Conservation (phyloP, 148 eudicot species). For the Rhododendron griersonianum region DNA sequence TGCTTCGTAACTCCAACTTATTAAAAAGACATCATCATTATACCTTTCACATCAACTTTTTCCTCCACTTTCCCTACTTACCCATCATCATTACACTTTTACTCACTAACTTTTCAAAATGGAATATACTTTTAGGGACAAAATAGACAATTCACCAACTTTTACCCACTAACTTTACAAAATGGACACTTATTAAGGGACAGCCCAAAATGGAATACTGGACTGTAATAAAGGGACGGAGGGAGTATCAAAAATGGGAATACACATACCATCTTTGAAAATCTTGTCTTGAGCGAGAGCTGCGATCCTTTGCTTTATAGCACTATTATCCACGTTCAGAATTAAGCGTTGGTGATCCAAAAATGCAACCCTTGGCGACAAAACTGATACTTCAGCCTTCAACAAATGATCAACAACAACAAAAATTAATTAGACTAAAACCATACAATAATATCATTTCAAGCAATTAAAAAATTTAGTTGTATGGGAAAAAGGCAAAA, state of each 20-base stretch:
- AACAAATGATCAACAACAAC: not conserved
- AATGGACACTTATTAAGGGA: too few species aligned
- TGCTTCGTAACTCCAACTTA: too few species aligned
- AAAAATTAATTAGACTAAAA: not conserved
- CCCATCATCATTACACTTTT: too few species aligned
- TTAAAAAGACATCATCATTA: too few species aligned
- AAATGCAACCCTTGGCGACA: constrained; percentile 86
- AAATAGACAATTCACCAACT: too few species aligned
- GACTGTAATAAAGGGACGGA: too few species aligned
- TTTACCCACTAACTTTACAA: too few species aligned
- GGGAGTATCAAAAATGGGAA: not conserved
- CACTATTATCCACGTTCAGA: constrained; percentile 67
- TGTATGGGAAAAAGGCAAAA: not conserved
- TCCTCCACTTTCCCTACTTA: too few species aligned
- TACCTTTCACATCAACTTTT: too few species aligned
- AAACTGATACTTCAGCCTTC: constrained; percentile 74
- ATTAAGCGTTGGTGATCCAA: constrained; percentile 86
- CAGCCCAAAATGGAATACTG: too few species aligned
- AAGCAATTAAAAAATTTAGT: not conserved
- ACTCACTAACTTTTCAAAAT: too few species aligned
- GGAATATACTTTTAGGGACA: too few species aligned
- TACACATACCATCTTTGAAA: constrained; percentile 76
- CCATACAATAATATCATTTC: not conserved
- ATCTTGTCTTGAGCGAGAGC: constrained; percentile 92
- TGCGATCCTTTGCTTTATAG: constrained; percentile 79